Base-by-base conservation (phyloP, 345 rosid genomes). In the Fremontodendron californicum region DNA sequence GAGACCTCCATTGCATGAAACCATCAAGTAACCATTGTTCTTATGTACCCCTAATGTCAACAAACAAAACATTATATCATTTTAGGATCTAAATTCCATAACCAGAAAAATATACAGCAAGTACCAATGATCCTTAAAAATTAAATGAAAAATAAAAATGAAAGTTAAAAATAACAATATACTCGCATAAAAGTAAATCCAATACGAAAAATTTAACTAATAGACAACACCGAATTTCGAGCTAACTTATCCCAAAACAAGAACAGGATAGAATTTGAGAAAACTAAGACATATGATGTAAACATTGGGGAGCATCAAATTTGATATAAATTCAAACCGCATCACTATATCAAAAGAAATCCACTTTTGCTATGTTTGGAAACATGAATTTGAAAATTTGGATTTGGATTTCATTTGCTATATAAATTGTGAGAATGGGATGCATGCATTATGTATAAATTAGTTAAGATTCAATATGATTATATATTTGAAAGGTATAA, bases 1-100 rank as follows among this genome's bases (percentile, higher is more conserved):
- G 70, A 93, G 97, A 82, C 97, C 97, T 75, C 97, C 97, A 86
- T 90, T 93, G 84, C 94, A 90, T 12, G 98, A 96, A 78, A 94
- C 94, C 95, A 96, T 86, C 78, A 94, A 88, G 75, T 94, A 94
- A 42, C 98, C 98, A 82, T 92, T 96, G 92, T 94, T 94, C 82
- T 87, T 89, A 86, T 96, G 94, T 64, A 89, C 78, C 88, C 99
- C 99, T 96, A 77, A 54, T 42, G 55, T 2, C 74, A 86, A 65
- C 57, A 79, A 51, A 23, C 33, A 78, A 12, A 63, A 66, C 76
- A 80, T 39, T 29, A 39, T 39, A 27, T 1, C 21, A 4, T 7
- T 33, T 52, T 52, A 71, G 62, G 23, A 51, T 19, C 18, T 49
- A 51, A 71, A 13, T 51, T 71, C 45, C 18, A 11, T 19, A 49